Evolutionary conservation across 2,329 filamentous ascomycete species (phyloP), one percentile per base, ranked within the genome.

Genomic region (Fusarium incarnatum): DNA sequence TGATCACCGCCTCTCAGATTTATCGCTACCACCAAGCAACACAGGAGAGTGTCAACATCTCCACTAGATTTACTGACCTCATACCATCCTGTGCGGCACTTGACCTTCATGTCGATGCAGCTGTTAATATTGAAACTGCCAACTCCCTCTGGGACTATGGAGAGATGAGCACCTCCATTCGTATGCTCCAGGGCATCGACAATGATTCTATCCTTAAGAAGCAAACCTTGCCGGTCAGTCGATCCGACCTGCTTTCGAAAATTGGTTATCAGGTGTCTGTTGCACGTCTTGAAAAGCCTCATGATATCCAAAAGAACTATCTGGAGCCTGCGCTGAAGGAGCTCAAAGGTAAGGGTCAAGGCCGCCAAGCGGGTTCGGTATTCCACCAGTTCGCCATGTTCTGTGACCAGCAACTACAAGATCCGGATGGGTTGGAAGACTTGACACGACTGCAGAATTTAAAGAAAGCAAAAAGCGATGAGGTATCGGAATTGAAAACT

Each of bases 361-460:
- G 92, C 2, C 84, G 87, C 46, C 92, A 95, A 64, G 92, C 94
- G 4, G 94, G 94, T 2, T 87, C 93, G 71, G 96, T 98, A 1
- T 98, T 94, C 75, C 94, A 98, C 77, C 93, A 97, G 74, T 98
- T 98, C 79, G 96, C 97, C 27, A 88, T 90, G 54, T 99, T 99
- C 78, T 99, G 97, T 75, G 95, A 99, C 77, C 90, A 94, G 75
- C 96, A 99, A 78, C 84, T 99, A 12, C 92, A 97, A 74, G 95
- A 95, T 75, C 88, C 91, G 1, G 94, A 97, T 73, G 89, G 91
- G 34, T 82, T 94, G 3, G 94, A 97, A 78, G 96, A 99, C 74
- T 88, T 97, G 64, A 88, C 89, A 30, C 90, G 96, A 47, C 87
- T 98, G 44, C 88, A 92, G 76, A 93, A 89, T 72, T 84, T 98